phyloP scores from a whole-genome alignment of 2,329 filamentous ascomycete genomes.

The Pseudogymnoascus sp. region DNA sequence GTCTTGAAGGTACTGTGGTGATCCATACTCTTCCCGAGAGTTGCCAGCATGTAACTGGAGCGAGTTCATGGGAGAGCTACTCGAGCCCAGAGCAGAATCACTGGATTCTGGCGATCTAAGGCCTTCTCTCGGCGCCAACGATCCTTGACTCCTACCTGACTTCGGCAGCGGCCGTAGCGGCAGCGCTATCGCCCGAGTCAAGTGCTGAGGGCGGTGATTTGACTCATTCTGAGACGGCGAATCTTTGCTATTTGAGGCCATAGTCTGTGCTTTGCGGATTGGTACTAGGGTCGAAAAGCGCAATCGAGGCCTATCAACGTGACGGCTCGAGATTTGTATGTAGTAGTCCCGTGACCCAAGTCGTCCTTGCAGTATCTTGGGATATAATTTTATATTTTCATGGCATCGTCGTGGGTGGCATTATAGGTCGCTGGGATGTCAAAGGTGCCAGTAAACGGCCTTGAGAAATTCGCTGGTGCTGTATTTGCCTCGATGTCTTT shows the following conservation, averaged over 20 bases:
- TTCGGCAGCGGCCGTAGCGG: neutral
- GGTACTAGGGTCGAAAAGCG: neutral
- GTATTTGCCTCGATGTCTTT: neutral
- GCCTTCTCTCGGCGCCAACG: neutral
- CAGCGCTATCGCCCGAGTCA: neutral
- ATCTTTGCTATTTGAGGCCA: neutral
- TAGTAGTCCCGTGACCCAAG: constrained; percentile 30
- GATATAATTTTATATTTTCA: neutral
- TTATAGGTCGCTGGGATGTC: neutral
- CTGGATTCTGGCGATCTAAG: neutral
- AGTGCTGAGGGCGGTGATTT: neutral
- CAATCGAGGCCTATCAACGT: neutral
- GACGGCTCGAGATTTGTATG: constrained; percentile 29
- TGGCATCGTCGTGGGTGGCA: neutral
- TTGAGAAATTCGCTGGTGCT: neutral
- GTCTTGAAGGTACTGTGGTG: constrained; percentile 26
- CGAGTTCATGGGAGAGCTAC: constrained; percentile 31
- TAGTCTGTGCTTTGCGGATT: neutral
- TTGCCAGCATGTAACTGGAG: constrained; percentile 31
- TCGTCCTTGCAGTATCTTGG: neutral
- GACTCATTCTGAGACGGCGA: neutral
- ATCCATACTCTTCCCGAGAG: constrained; percentile 13
- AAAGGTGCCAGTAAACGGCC: neutral
- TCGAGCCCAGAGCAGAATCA: neutral
- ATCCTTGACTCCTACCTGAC: neutral